Conservation (phyloP, 2,329 filamentous ascomycete genomes). For the Aspergillus sergii region DNA sequence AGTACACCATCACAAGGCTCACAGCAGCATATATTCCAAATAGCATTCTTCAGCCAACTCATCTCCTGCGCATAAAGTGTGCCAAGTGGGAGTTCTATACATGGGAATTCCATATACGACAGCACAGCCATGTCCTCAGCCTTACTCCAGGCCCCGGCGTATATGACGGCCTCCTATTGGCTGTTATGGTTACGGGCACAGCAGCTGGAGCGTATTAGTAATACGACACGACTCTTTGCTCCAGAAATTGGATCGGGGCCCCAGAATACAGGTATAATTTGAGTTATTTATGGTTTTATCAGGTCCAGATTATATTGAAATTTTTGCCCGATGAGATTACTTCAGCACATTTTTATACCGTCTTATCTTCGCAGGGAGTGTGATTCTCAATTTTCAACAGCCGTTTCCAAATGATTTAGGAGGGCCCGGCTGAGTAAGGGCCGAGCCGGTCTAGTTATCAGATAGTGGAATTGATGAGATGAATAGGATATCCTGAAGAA, state of each 20-base stretch:
- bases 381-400: no score
- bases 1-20: not conserved
- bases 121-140: conserved; percentile 14
- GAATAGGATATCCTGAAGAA: no score
- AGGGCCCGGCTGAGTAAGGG: no score
- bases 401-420: no score
- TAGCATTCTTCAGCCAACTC: conserved; percentile 1
- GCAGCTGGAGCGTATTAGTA: conserved; percentile 21
- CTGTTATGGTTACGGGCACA: not conserved
- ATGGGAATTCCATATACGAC: conserved; percentile 11
- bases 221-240: conserved; percentile 14
- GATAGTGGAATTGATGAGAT: no score
- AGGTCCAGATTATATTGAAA: no score
- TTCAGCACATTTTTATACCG: no score
- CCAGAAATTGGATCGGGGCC: not conserved
- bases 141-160: not conserved
- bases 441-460: no score
- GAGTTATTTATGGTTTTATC: no score
- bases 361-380: no score
- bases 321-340: no score
- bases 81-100: not conserved
- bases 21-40: conserved; percentile 6
- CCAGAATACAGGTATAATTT: no score
- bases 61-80: not conserved
- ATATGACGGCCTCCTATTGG: conserved; percentile 1